A percentile compares a stretch with the other conserved stretches of the same genome.
These are phyloP conservation scores for Bigelowiella natans DNA, from an alignment of 78 protist genomes.

Conservation along the genomic window DNA sequence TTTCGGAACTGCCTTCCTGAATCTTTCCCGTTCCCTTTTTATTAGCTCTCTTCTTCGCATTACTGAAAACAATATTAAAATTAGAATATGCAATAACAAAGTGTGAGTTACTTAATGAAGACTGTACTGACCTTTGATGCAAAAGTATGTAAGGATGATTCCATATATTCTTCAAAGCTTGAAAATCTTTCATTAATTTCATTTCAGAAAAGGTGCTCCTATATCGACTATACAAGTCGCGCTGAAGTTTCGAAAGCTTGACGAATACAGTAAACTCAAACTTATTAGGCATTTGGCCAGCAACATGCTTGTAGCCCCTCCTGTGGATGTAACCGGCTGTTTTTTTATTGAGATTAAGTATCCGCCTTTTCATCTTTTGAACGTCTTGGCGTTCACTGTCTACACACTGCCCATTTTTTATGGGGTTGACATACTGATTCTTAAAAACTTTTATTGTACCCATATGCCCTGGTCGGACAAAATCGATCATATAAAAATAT, in stretches of 20 bases:
- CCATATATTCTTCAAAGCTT: no score
- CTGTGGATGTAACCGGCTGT: not conserved
- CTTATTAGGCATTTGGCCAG: not conserved
- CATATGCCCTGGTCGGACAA: not conserved
- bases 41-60: no score
- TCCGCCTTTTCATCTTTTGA: not conserved
- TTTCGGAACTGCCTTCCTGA: no score
- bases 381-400: not conserved
- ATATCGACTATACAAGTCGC: not conserved
- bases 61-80: no score
- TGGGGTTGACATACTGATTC: slow-evolving; percentile 7
- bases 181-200: no score
- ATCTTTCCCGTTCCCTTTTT: no score
- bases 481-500: not conserved
- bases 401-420: not conserved
- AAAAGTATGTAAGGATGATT: no score
- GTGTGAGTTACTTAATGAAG: no score
- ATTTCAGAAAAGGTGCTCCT: no score
- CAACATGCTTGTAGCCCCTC: not conserved
- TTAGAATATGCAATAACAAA: no score
- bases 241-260: not conserved
- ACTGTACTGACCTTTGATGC: no score
- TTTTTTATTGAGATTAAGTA: not conserved
- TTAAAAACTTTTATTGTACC: not conserved
- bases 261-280: not conserved